Evolutionary conservation across 2,329 filamentous ascomycete species (phyloP).

Genomic region (Pseudonectria buxi): DNA sequence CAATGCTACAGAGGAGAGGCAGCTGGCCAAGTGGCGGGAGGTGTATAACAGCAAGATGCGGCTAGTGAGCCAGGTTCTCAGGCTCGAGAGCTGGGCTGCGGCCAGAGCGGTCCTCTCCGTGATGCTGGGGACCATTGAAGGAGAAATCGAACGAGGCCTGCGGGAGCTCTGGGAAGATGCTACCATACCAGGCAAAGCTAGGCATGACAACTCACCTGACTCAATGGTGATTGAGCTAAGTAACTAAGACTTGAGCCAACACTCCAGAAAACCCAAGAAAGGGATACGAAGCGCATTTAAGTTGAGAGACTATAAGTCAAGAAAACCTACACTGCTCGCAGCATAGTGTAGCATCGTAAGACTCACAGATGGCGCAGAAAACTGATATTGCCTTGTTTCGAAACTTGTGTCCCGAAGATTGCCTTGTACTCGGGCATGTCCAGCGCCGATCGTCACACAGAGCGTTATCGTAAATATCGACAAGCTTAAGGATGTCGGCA

Average conservation of each 20-base stretch:
- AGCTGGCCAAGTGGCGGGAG: conserved; percentile 31
- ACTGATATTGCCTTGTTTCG: too few species aligned
- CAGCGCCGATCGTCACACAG: too few species aligned
- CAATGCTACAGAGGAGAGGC: conserved; percentile 29
- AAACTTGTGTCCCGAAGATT: too few species aligned
- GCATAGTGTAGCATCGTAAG: too few species aligned
- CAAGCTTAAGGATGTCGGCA: too few species aligned
- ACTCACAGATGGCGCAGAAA: too few species aligned
- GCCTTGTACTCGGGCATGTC: too few species aligned
- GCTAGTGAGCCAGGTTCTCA: conserved; percentile 31
- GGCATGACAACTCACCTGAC: conserved; percentile 12
- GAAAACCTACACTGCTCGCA: too few species aligned
- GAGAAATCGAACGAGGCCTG: conserved; percentile 34
- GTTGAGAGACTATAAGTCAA: too few species aligned
- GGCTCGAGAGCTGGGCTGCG: conserved; percentile 32
- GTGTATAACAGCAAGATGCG: conserved; percentile 36
- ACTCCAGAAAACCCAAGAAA: too few species aligned
- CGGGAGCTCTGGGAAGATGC: conserved; percentile 36
- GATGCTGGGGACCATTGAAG: conserved; percentile 34
- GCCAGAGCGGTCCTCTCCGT: conserved; percentile 31
- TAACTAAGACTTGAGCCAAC: conserved; percentile 14
- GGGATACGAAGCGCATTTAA: too few species aligned
- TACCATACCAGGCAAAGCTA: conserved; percentile 13
- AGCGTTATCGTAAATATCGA: too few species aligned
- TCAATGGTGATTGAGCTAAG: conserved; percentile 20